Percentiles rank a stretch among this genome's conserved stretches.
Conservation (phyloP, 257 asterid genomes). For the Solanum bulbocastanum region DNA sequence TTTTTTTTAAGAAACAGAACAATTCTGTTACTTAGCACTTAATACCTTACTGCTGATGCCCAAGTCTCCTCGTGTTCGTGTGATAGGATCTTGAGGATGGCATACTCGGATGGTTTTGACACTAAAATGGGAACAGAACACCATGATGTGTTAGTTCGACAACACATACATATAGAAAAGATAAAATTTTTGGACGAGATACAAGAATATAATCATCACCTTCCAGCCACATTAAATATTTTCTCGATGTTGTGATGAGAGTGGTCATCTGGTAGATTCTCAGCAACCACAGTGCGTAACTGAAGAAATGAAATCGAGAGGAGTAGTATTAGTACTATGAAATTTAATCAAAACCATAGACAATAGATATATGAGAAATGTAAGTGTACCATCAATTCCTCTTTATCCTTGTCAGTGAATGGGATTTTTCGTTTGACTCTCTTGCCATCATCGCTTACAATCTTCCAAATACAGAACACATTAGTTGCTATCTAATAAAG, state of each 20-base stretch:
- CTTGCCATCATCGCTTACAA: slow-evolving; percentile 78
- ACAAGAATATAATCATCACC: slow-evolving; percentile 34
- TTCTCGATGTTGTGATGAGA: slow-evolving; percentile 95
- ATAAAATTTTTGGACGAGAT: not conserved
- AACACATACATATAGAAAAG: not conserved
- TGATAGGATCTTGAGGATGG: slow-evolving; percentile 82
- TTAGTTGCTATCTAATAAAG: not conserved
- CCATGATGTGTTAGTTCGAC: not conserved
- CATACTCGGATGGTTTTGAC: slow-evolving; percentile 81
- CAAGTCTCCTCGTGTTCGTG: slow-evolving; percentile 58
- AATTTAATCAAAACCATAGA: not conserved
- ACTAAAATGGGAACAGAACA: slow-evolving; percentile 12
- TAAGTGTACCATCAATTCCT: slow-evolving; percentile 66
- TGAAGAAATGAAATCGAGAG: slow-evolving; percentile 5
- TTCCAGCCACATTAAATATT: slow-evolving; percentile 79
- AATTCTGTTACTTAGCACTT: not conserved
- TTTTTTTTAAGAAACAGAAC: not conserved
- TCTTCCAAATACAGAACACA: slow-evolving; percentile 6
- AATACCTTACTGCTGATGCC: slow-evolving; percentile 74
- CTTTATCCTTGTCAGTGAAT: slow-evolving; percentile 75
- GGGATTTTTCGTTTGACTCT: slow-evolving; percentile 68
- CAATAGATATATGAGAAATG: not conserved
- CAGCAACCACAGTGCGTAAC: slow-evolving; percentile 87
- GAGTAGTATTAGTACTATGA: not conserved
- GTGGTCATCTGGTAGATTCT: slow-evolving; percentile 90